Conservation (phyloP, 805 yeast genomes). For the Metschnikowia henanensis region DNA sequence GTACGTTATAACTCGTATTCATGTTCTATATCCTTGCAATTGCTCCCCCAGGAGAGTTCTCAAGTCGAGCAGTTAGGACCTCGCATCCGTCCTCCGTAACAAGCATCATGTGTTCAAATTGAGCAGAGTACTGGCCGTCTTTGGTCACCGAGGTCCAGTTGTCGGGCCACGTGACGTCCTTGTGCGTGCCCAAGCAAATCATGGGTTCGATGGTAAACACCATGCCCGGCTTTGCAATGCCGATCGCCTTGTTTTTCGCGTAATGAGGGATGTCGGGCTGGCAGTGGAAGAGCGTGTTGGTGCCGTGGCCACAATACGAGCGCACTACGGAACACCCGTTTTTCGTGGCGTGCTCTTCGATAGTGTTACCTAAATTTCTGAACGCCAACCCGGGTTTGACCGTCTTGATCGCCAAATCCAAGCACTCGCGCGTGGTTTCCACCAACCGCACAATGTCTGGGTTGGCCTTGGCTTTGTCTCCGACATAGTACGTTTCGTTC, state of each 20-base stretch:
- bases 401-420: constrained; percentile 76
- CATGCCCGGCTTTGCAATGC: constrained; percentile 94
- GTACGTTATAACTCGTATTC: background rate
- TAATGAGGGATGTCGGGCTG: constrained; percentile 94
- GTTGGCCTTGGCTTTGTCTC: constrained; percentile 79
- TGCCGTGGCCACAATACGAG: constrained; percentile 93
- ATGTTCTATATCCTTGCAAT: constrained; percentile 28
- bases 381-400: constrained; percentile 93
- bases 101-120: constrained; percentile 89
- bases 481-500: constrained; percentile 96
- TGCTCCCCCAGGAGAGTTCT: constrained; percentile 88
- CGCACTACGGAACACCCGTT: constrained; percentile 85
- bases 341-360: constrained; percentile 81
- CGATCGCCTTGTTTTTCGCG: constrained; percentile 89
- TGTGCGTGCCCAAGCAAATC: constrained; percentile 82
- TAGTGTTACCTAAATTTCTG: constrained; percentile 82
- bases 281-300: constrained; percentile 82
- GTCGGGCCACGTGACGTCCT: constrained; percentile 93
- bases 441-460: constrained; percentile 85
- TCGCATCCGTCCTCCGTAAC: constrained; percentile 95
- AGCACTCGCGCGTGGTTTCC: constrained; percentile 82
- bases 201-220: constrained; percentile 97
- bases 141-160: constrained; percentile 94
- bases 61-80: constrained; percentile 79
- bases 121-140: constrained; percentile 90